Conservation (phyloP, 73 alveolate genomes). For the Tetrahymena elliotti region DNA sequence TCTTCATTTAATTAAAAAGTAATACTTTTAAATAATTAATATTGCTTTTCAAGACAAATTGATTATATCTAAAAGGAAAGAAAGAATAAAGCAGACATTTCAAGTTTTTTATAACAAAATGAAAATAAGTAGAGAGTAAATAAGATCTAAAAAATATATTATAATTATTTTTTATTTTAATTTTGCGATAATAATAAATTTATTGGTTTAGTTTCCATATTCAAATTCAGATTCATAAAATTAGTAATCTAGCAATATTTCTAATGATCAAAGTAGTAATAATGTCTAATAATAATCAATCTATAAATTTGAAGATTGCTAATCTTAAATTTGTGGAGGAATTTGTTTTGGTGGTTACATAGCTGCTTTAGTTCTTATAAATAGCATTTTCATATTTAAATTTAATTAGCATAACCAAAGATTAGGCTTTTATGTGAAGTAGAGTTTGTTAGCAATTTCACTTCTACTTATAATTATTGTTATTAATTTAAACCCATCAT, state of each 20-base stretch:
- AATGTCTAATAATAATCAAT: not conserved
- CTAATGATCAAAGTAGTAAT: not conserved
- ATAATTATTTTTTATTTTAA: not conserved
- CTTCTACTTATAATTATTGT: not conserved
- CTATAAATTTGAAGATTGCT: not conserved
- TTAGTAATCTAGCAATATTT: too few relatives aligned
- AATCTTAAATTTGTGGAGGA: not conserved
- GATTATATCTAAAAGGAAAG: too few relatives aligned
- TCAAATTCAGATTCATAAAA: not conserved
- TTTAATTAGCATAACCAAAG: not conserved
- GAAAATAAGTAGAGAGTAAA: not conserved
- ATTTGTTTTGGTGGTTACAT: not conserved
- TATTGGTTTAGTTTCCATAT: not conserved
- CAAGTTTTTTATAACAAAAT: not conserved
- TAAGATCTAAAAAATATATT: not conserved
- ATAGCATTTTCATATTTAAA: not conserved
- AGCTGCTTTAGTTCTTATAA: not conserved
- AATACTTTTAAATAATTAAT: too few relatives aligned
- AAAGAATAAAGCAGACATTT: too few relatives aligned
- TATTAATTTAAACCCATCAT: not conserved
- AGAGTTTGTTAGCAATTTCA: not conserved
- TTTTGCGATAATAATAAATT: not conserved
- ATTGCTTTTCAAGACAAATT: too few relatives aligned
- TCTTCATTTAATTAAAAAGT: too few relatives aligned
- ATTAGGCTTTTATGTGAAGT: not conserved